Conservation (phyloP, 148 eudicot species). For the Polygonum aviculare region DNA sequence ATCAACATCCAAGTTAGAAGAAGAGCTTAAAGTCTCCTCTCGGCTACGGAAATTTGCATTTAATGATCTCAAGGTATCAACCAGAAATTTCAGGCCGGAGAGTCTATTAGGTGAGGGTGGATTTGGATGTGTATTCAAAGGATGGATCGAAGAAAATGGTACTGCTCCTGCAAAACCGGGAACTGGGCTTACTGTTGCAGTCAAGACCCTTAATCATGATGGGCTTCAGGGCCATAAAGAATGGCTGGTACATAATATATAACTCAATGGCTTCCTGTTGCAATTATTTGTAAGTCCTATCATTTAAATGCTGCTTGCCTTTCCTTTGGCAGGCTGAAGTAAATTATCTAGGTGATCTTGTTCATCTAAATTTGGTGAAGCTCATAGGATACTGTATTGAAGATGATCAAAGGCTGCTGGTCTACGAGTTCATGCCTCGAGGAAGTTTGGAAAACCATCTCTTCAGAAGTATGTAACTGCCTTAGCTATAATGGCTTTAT, state of each 20-base stretch:
- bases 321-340: constrained; percentile 55
- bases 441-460: constrained; percentile 84
- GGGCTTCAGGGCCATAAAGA: constrained; percentile 87
- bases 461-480: constrained; percentile 53
- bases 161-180: constrained; percentile 77
- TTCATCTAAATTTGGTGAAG: constrained; percentile 64
- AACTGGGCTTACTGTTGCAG: constrained; percentile 73
- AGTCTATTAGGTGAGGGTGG: constrained; percentile 78
- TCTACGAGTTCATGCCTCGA: constrained; percentile 74
- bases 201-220: constrained; percentile 71
- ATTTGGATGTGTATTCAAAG: constrained; percentile 74
- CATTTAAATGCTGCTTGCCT: background rate
- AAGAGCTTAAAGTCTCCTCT: constrained; percentile 61
- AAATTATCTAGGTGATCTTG: constrained; percentile 64
- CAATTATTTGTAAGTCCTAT: background rate
- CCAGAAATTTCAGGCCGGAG: constrained; percentile 69
- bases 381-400: constrained; percentile 69
- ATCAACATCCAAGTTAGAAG: constrained; percentile 65
- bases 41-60: constrained; percentile 59
- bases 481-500: background rate
- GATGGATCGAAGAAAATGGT: constrained; percentile 74
- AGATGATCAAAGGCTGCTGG: constrained; percentile 77
- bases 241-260: constrained; percentile 44
- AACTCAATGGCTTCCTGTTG: background rate
- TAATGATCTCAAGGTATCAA: constrained; percentile 60